Evolutionary conservation across 2,329 filamentous ascomycete species (phyloP).

Genomic region (Trichoderma sp.): DNA sequence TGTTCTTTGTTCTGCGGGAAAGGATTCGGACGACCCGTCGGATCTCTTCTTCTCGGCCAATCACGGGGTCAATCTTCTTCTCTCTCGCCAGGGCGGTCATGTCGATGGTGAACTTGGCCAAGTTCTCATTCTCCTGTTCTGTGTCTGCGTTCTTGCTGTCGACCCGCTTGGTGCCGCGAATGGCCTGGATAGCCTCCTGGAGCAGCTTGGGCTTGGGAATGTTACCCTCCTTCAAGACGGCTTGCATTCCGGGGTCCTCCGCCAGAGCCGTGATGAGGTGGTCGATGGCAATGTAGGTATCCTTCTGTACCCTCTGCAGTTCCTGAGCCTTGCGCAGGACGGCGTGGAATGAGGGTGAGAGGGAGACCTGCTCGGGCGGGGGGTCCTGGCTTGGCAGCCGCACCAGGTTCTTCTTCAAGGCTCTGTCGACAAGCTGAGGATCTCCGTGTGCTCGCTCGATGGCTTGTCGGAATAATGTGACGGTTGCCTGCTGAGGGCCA

Average conservation of each 20-base stretch:
- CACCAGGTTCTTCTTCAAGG: conserved; percentile 89
- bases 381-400: conserved; percentile 92
- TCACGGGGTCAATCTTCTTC: conserved; percentile 97
- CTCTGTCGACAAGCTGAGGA: conserved; percentile 81
- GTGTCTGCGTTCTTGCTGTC: conserved; percentile 95
- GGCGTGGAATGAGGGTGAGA: conserved; percentile 79
- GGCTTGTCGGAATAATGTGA: conserved; percentile 91
- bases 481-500: conserved; percentile 60
- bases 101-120: conserved; percentile 98
- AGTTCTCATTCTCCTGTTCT: conserved; percentile 89
- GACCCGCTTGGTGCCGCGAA: conserved; percentile 88
- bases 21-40: conserved; percentile 88
- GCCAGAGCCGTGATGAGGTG: conserved; percentile 85
- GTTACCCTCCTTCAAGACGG: conserved; percentile 79
- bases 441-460: conserved; percentile 93
- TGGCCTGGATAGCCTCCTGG: conserved; percentile 85
- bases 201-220: conserved; percentile 89
- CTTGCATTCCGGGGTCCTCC: conserved; percentile 76
- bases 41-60: conserved; percentile 95
- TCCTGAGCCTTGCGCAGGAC: conserved; percentile 84
- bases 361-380: conserved; percentile 82
- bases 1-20: conserved; percentile 95
- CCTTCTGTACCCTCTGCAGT: conserved; percentile 95
- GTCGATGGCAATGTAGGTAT: conserved; percentile 91
- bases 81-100: conserved; percentile 96